Conservation (phyloP, 1,284 basidiomycete species). For the Malassezia brasiliensis region DNA sequence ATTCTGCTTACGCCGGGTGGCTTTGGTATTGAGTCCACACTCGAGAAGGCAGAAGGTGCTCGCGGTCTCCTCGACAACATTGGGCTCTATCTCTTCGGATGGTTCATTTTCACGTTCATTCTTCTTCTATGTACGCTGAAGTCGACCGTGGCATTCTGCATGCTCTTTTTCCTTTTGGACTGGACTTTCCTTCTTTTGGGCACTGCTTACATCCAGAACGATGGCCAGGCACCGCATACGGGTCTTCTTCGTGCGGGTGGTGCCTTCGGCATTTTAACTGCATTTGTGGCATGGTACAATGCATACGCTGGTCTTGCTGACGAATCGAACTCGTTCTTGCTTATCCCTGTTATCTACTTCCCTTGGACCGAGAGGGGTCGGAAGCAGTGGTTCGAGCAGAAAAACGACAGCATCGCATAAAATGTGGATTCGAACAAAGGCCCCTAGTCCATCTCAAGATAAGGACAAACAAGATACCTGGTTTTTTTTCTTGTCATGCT, state of each 20-base stretch:
- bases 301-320: slow-evolving; percentile 51
- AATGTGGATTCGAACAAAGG: background rate
- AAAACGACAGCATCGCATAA: background rate
- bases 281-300: slow-evolving; percentile 48
- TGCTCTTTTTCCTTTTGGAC: slow-evolving; percentile 65
- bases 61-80: slow-evolving; percentile 22
- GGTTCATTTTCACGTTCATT: slow-evolving; percentile 44
- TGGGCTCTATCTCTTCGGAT: slow-evolving; percentile 32
- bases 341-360: slow-evolving; percentile 12
- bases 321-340: slow-evolving; percentile 13
- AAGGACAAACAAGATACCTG: too few relatives aligned
- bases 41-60: slow-evolving; percentile 22
- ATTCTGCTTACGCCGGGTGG: slow-evolving; percentile 39
- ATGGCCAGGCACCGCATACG: slow-evolving; percentile 13
- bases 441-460: too few relatives aligned
- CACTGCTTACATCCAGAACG: slow-evolving; percentile 29
- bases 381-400: background rate
- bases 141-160: slow-evolving; percentile 45
- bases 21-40: slow-evolving; percentile 15
- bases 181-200: slow-evolving; percentile 52
- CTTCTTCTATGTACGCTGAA: slow-evolving; percentile 32
- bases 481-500: too few relatives aligned
- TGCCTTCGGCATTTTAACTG: slow-evolving; percentile 19
- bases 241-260: slow-evolving; percentile 21
- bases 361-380: slow-evolving; percentile 8